These are phyloP conservation scores for Bondarzewia mesenterica DNA, from an alignment of 1,284 basidiomycete genomes.

Conservation along the genomic window DNA sequence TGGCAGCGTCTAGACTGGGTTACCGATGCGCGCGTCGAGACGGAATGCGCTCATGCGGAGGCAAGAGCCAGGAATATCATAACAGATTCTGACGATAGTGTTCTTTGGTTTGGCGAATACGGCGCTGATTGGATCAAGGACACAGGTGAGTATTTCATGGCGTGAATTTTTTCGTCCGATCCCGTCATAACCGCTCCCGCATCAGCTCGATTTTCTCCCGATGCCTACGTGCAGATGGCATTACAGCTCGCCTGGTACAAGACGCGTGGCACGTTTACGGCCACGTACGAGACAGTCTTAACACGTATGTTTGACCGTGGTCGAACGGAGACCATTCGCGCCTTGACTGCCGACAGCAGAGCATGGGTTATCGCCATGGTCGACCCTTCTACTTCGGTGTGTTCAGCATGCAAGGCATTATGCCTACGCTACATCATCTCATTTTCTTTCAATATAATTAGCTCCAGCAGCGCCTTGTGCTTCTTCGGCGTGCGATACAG, in stretches of 20 bases:
- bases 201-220: conserved; percentile 71
- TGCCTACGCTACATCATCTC: background rate
- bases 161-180: background rate
- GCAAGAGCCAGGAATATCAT: conserved; percentile 55
- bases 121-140: conserved; percentile 89
- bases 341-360: conserved; percentile 70
- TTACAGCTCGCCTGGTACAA: conserved; percentile 91
- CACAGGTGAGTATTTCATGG: background rate
- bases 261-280: conserved; percentile 71
- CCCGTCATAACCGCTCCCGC: background rate
- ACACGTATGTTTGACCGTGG: conserved; percentile 90
- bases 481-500: conserved; percentile 64
- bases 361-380: conserved; percentile 77
- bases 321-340: conserved; percentile 88
- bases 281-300: conserved; percentile 93
- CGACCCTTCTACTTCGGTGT: conserved; percentile 42
- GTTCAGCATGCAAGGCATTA: conserved; percentile 18
- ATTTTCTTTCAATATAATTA: background rate
- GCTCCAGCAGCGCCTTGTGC: conserved; percentile 35
- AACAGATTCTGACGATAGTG: conserved; percentile 77
- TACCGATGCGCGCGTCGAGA: conserved; percentile 51
- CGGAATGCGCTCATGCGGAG: conserved; percentile 57
- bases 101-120: conserved; percentile 82
- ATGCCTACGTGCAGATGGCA: conserved; percentile 91
- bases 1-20: conserved; percentile 78